Conservation (phyloP, 495 filamentous ascomycete genomes). For the Aspergillus diversus region DNA sequence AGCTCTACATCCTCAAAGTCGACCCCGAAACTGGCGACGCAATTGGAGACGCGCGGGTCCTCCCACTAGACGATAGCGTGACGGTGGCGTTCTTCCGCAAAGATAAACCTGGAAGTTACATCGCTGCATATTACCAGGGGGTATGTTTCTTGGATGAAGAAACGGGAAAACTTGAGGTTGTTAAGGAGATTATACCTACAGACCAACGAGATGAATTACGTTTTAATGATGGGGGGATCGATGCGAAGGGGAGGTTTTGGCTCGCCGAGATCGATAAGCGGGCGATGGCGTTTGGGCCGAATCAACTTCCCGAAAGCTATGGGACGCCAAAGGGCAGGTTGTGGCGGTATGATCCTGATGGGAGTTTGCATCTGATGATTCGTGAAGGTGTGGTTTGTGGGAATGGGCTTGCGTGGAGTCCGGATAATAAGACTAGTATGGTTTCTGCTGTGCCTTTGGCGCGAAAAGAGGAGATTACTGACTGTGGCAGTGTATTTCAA, state of each 20-base stretch:
- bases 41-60: slow-evolving; percentile 19
- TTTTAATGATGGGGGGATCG: slow-evolving; percentile 34
- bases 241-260: slow-evolving; percentile 33
- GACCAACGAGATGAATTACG: slow-evolving; percentile 24
- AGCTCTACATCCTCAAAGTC: slow-evolving; percentile 31
- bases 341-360: slow-evolving; percentile 41
- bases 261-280: slow-evolving; percentile 30
- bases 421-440: slow-evolving; percentile 35
- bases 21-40: slow-evolving; percentile 23
- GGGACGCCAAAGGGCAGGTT: slow-evolving; percentile 27
- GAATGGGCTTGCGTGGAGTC: slow-evolving; percentile 40
- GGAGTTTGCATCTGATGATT: slow-evolving; percentile 31
- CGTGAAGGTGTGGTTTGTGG: slow-evolving; percentile 31
- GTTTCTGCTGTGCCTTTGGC: not conserved
- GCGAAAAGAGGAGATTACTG: not conserved
- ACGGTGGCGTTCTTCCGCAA: slow-evolving; percentile 31
- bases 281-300: slow-evolving; percentile 20
- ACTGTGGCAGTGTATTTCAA: slow-evolving; percentile 33
- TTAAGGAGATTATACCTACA: slow-evolving; percentile 32
- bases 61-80: slow-evolving; percentile 26
- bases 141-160: slow-evolving; percentile 31
- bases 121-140: slow-evolving; percentile 34
- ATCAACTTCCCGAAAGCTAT: slow-evolving; percentile 22
- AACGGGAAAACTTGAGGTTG: slow-evolving; percentile 28
- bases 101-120: slow-evolving; percentile 30